These are phyloP conservation scores for Termitomyces sp. DNA, from an alignment of 768 basidiomycete species.

Conservation along the genomic window DNA sequence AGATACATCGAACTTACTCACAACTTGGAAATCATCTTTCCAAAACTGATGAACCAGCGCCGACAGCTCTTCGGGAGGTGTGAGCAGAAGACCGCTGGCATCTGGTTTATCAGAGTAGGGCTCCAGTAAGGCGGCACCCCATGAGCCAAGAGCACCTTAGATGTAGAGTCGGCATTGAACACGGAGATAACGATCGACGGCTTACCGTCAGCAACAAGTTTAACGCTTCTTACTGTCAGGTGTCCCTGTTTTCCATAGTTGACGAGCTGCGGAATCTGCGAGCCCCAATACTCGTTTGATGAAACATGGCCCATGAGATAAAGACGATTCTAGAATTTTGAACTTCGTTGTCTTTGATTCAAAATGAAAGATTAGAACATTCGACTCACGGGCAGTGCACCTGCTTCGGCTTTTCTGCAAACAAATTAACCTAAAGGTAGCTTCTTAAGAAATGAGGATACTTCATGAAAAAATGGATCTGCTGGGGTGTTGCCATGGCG, in stretches of 20 bases:
- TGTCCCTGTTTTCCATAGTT: constrained; percentile 53
- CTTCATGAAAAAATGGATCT: constrained; percentile 64
- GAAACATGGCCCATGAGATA: constrained; percentile 56
- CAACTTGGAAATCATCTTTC: constrained; percentile 79
- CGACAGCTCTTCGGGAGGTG: constrained; percentile 46
- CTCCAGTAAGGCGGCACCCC: constrained; percentile 84
- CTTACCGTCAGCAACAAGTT: constrained; percentile 73
- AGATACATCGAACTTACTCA: constrained; percentile 30
- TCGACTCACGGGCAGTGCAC: constrained; percentile 58
- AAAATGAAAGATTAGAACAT: neutral
- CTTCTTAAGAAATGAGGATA: constrained; percentile 16
- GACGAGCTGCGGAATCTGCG: constrained; percentile 50
- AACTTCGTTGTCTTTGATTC: neutral
- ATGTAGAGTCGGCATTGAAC: neutral
- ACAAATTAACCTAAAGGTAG: neutral
- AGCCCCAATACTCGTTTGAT: constrained; percentile 62
- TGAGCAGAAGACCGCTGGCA: constrained; percentile 65
- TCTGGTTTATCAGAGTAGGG: constrained; percentile 82
- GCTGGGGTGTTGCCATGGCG: constrained; percentile 47
- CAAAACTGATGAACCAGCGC: constrained; percentile 58
- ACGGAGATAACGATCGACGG: neutral
- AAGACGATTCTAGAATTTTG: constrained; percentile 42
- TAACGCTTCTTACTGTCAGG: constrained; percentile 61
- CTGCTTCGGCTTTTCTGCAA: constrained; percentile 61
- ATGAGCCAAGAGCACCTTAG: constrained; percentile 82